A percentile compares a stretch with the other conserved stretches of the same genome.
These are phyloP conservation scores for Linderniella brevidens DNA, from an alignment of 257 asterid genomes.

Conservation along the genomic window DNA sequence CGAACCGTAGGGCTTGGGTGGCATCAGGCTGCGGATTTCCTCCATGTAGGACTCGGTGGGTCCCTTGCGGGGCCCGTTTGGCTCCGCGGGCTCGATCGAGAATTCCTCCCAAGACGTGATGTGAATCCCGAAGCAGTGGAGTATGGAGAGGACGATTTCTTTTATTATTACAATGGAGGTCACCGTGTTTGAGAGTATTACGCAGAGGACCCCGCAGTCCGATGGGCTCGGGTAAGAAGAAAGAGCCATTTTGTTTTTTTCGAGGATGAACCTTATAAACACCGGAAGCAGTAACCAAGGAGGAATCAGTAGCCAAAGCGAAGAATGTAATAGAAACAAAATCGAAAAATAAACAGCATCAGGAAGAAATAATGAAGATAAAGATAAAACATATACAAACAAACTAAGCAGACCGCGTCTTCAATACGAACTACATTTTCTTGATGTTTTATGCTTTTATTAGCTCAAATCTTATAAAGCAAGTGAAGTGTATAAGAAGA, in stretches of 20 bases:
- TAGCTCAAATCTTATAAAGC: too few species aligned
- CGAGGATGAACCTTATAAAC: too few species aligned
- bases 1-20: constrained; percentile 42
- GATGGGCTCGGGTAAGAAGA: constrained; percentile 71
- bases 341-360: too few species aligned
- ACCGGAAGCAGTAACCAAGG: too few species aligned
- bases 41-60: constrained; percentile 66
- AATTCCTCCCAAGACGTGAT: constrained; percentile 58
- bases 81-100: constrained; percentile 27
- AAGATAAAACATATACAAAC: too few species aligned
- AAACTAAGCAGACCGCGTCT: too few species aligned
- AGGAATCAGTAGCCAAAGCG: too few species aligned
- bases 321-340: too few species aligned
- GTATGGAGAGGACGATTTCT: constrained; percentile 57
- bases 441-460: too few species aligned
- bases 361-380: too few species aligned
- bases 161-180: constrained; percentile 66
- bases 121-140: constrained; percentile 51
- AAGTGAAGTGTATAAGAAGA: too few species aligned
- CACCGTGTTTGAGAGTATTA: constrained; percentile 71
- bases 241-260: constrained; percentile 52
- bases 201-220: constrained; percentile 75
- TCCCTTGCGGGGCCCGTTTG: constrained; percentile 23
- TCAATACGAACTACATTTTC: too few species aligned
- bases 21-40: constrained; percentile 52